Conservation (phyloP, 345 rosid species). For the Noccaea caerulescens region DNA sequence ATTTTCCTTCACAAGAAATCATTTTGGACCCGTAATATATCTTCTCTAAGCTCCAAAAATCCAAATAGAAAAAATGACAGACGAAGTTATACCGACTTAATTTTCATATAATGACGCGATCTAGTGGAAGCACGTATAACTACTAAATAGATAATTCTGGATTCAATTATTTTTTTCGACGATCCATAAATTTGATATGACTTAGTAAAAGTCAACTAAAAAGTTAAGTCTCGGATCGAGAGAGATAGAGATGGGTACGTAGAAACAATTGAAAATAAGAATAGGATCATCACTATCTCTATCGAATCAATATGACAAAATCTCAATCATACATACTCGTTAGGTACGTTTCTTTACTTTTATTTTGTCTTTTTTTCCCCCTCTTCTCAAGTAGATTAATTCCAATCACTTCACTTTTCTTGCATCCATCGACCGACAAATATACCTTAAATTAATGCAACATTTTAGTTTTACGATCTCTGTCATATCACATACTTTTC, state of each 20-base stretch:
- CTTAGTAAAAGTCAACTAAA: constrained; percentile 34
- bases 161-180: constrained; percentile 24
- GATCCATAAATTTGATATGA: constrained; percentile 34
- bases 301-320: constrained; percentile 35
- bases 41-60: too few species aligned
- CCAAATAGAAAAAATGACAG: too few species aligned
- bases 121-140: too few species aligned
- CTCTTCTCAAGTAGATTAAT: constrained; percentile 13
- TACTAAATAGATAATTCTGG: too few species aligned
- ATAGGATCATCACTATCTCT: constrained; percentile 40
- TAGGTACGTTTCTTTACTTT: constrained; percentile 31
- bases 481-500: constrained; percentile 18
- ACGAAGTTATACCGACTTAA: too few species aligned
- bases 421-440: constrained; percentile 37
- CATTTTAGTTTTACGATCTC: constrained; percentile 35
- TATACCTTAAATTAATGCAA: constrained; percentile 29
- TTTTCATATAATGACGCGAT: too few species aligned
- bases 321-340: constrained; percentile 39
- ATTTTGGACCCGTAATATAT: too few species aligned
- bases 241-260: constrained; percentile 35
- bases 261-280: constrained; percentile 15
- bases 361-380: neutral
- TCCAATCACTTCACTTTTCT: constrained; percentile 28
- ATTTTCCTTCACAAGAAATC: too few species aligned
- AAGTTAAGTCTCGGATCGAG: constrained; percentile 28